Base-by-base conservation (phyloP, 2,329 filamentous ascomycete genomes). In the Fusarium denticulatum region DNA sequence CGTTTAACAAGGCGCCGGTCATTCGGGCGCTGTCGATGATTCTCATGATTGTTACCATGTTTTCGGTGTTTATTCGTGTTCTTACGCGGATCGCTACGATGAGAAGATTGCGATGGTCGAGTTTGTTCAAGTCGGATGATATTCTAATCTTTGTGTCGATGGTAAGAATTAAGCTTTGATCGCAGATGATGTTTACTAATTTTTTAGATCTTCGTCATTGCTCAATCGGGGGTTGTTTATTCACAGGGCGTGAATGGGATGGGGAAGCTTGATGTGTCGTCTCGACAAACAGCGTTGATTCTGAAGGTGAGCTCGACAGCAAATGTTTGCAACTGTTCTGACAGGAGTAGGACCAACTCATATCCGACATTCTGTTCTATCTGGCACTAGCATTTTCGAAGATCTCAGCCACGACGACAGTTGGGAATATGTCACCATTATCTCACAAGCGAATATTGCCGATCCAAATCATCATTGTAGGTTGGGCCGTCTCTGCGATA, bases 11-110 rank as follows among this genome's bases (percentile, higher is more conserved):
- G 7, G 53, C 65, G n/a, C 64, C 64, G 7, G 26, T 68, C 3
- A 55, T 68, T 9, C 36, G 65, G 47, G 64, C 65, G 16, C 26
- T 68, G 11, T 68, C 65, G 1, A 55, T 68, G 64, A 68, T 68
- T 26, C 22, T 68, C 10, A 68, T 68, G 64, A 28, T 68, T 5
- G 56, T 68, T 0, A 55, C 56, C 0, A 32, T 68, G 26, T 68
- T 68, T 1, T 68, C 65, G 3, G 65, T 68, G 2, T 28, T 28
- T 3, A 68, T 68, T 14, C 65, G 65, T 7, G 42, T 68, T 7
- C 64, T 68, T 3, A 68, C 65, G 0, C 65, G 47, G 2, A 15
- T 68, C 4, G 45, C 55, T 18, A 42, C 36, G 1, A 39, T 68
- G 22, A 49, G 59, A 3, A 62, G 32, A 15, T 47, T 47, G 0